phyloP scores from a whole-genome alignment of 371 early-diverging fungal genomes.

The Mucor lusitanicus region DNA sequence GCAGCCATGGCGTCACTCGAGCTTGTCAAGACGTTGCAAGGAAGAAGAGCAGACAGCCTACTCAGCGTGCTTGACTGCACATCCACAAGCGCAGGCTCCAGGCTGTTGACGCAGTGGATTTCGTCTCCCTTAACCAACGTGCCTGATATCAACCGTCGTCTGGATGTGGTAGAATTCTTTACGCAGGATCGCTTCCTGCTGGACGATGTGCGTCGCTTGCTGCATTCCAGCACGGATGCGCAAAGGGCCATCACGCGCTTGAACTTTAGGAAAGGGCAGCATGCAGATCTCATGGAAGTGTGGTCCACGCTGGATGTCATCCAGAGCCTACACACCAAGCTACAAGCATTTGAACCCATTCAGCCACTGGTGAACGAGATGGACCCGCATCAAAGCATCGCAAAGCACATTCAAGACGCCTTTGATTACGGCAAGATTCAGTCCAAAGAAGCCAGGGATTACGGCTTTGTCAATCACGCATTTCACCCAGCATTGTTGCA shows the following conservation, averaged over 20 bases:
- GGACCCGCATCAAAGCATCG: conserved; percentile 36
- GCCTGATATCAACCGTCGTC: conserved; percentile 57
- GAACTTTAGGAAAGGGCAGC: conserved; percentile 63
- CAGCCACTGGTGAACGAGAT: not conserved
- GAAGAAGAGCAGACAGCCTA: conserved; percentile 62
- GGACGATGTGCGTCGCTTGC: conserved; percentile 46
- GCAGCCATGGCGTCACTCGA: conserved; percentile 65
- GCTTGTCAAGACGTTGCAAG: conserved; percentile 49
- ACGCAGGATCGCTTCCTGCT: conserved; percentile 49
- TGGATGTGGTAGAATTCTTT: conserved; percentile 75
- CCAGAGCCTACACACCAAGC: conserved; percentile 31
- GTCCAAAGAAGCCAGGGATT: conserved; percentile 37
- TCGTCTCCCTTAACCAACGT: conserved; percentile 65
- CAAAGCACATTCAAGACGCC: conserved; percentile 37
- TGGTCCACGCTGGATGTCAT: conserved; percentile 55
- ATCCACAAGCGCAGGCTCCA: conserved; percentile 77
- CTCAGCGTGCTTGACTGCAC: conserved; percentile 74
- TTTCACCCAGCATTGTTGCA: conserved; percentile 26
- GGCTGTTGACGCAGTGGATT: conserved; percentile 73
- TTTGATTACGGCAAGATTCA: conserved; percentile 45
- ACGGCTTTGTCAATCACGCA: conserved; percentile 51
- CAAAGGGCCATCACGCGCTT: conserved; percentile 74
- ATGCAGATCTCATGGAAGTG: conserved; percentile 68
- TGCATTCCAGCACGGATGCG: conserved; percentile 67
- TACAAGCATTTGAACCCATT: conserved; percentile 8